Percentiles rank a stretch among this genome's conserved stretches.
Evolutionary conservation across 495 filamentous ascomycete species (phyloP).

Genomic region (Talaromyces thailandensis): DNA sequence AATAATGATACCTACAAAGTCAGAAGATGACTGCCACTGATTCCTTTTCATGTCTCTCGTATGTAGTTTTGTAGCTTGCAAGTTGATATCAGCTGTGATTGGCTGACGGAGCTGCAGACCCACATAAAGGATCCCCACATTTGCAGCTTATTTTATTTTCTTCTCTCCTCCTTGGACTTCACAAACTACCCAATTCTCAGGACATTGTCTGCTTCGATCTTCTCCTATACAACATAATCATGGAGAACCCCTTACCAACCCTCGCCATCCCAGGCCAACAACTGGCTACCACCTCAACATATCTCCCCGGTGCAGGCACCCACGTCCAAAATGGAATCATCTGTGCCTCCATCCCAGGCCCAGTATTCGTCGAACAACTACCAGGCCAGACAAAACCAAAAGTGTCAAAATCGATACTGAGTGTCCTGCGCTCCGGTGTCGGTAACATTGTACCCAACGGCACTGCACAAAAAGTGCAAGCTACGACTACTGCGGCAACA

Average conservation of each 20-base stretch:
- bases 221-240: no score
- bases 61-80: neutral
- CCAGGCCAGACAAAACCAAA: slow-evolving; percentile 34
- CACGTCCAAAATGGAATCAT: slow-evolving; percentile 64
- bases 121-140: neutral
- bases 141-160: slow-evolving; percentile 2
- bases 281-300: slow-evolving; percentile 57
- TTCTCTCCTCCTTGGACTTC: neutral
- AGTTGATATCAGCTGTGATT: neutral
- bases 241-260: slow-evolving; percentile 24
- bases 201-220: no score
- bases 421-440: slow-evolving; percentile 32
- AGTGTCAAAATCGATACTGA: slow-evolving; percentile 43
- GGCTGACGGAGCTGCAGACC: neutral
- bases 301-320: slow-evolving; percentile 67
- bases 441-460: slow-evolving; percentile 6
- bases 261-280: slow-evolving; percentile 62
- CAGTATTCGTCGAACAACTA: slow-evolving; percentile 38
- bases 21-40: neutral
- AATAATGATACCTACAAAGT: slow-evolving; percentile 8
- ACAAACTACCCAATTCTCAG: no score
- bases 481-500: slow-evolving; percentile 19
- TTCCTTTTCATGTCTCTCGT: neutral
- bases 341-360: slow-evolving; percentile 62
- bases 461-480: slow-evolving; percentile 20